Percentiles rank a stretch among this genome's conserved stretches.
Evolutionary conservation across 306 rosid genomes (phyloP).

Genomic region (Quillaja saponaria): DNA sequence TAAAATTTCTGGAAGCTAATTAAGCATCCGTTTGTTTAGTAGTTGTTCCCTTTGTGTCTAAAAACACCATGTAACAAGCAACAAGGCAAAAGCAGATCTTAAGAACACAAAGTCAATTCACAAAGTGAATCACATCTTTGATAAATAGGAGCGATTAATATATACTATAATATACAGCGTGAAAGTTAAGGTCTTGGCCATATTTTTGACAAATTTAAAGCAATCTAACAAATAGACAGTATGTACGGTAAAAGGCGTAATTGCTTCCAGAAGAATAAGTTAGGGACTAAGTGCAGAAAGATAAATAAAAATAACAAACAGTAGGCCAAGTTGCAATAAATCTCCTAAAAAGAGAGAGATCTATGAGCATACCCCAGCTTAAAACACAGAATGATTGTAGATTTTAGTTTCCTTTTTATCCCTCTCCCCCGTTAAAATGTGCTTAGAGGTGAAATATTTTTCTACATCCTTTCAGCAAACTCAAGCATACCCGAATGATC

Average conservation of each 20-base stretch:
- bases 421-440: conserved; percentile 8
- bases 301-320: neutral
- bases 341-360: neutral
- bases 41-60: conserved; percentile 22
- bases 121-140: conserved; percentile 20
- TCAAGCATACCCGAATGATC: neutral
- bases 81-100: conserved; percentile 3
- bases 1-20: conserved; percentile 22
- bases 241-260: conserved; percentile 6
- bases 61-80: conserved; percentile 20
- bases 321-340: neutral
- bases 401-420: neutral
- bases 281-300: neutral
- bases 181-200: no score
- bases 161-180: conserved; percentile 8
- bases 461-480: neutral
- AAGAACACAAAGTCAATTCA: conserved; percentile 14
- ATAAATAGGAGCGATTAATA: conserved; percentile 1
- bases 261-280: conserved; percentile 18
- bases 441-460: neutral
- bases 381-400: no score
- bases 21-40: conserved; percentile 30
- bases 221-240: conserved; percentile 10
- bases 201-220: no score
- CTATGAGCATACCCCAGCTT: conserved; percentile 1